These are phyloP conservation scores for Zancudomyces culisetae DNA, from an alignment of 371 early-diverging fungal species.

Conservation along the genomic window DNA sequence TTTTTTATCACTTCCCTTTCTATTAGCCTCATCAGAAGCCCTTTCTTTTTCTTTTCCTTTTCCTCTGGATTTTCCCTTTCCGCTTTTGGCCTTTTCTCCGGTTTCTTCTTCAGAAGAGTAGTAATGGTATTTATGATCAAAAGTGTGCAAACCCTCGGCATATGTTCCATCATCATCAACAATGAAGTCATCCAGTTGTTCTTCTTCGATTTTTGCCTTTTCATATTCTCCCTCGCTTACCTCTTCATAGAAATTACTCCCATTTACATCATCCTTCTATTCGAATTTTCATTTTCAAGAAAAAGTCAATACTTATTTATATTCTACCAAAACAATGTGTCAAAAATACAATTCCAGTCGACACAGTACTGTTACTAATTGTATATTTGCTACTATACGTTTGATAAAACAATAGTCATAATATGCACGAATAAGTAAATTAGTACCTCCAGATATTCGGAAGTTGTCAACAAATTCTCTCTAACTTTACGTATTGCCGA, in stretches of 20 bases:
- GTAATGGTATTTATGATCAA: conserved; percentile 3
- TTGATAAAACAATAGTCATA: background rate
- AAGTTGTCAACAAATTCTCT: conserved; percentile 1
- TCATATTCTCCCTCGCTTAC: conserved; percentile 24
- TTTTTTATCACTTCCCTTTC: background rate
- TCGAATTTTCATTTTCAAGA: background rate
- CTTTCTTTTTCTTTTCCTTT: background rate
- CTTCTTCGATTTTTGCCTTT: conserved; percentile 3
- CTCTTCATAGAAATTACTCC: conserved; percentile 13
- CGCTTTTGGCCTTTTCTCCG: background rate
- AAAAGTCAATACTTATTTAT: background rate
- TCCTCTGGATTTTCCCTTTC: background rate
- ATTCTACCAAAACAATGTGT: background rate
- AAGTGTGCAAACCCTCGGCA: conserved; percentile 25
- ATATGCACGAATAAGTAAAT: background rate
- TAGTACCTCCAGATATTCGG: conserved; percentile 2
- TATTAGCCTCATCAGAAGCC: background rate
- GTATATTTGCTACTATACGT: background rate
- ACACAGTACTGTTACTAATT: background rate
- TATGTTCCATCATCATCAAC: conserved; percentile 33
- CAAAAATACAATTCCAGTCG: background rate
- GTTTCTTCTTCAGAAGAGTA: background rate
- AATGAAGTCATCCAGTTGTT: conserved; percentile 28
- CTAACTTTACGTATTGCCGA: background rate
- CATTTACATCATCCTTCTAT: conserved; percentile 3